Percentiles rank a stretch among this genome's conserved stretches.
These are phyloP conservation scores for Aschersonia sp. DNA, from an alignment of 2,329 filamentous ascomycete genomes.

Conservation along the genomic window DNA sequence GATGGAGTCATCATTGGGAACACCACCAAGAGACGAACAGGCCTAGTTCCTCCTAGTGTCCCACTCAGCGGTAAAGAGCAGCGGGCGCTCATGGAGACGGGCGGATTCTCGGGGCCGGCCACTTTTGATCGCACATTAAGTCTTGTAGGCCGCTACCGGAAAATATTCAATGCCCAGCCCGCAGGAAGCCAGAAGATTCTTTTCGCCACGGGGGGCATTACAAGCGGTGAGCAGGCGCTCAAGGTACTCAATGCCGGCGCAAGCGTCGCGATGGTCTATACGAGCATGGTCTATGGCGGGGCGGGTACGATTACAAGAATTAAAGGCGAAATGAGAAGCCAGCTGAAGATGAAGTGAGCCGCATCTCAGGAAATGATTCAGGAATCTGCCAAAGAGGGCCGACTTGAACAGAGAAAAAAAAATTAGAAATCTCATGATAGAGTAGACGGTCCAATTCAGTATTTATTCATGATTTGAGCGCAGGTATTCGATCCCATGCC, in stretches of 20 bases:
- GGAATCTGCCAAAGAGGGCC: no score
- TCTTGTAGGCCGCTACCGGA: constrained; percentile 68
- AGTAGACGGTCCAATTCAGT: no score
- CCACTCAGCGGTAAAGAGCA: constrained; percentile 52
- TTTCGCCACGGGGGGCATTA: constrained; percentile 89
- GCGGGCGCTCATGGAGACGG: constrained; percentile 55
- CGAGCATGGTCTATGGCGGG: constrained; percentile 52
- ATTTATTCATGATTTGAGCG: no score
- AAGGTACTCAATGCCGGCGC: constrained; percentile 78
- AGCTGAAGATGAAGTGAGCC: neutral
- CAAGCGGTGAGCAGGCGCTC: constrained; percentile 70
- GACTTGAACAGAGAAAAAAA: no score
- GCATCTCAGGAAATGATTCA: no score
- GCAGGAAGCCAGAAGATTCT: constrained; percentile 61
- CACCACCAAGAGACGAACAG: constrained; percentile 74
- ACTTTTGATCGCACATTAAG: constrained; percentile 69
- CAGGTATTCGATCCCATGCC: no score
- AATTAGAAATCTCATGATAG: no score
- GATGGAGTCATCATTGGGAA: constrained; percentile 96
- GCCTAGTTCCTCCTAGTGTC: constrained; percentile 53
- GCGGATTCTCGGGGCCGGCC: constrained; percentile 82
- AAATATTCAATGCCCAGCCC: constrained; percentile 40
- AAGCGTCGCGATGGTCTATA: constrained; percentile 85
- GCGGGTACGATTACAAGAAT: constrained; percentile 50
- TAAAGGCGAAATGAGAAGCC: constrained; percentile 44